Conservation (phyloP, 805 yeast species). For the Kregervanrija pseudodelftensis region DNA sequence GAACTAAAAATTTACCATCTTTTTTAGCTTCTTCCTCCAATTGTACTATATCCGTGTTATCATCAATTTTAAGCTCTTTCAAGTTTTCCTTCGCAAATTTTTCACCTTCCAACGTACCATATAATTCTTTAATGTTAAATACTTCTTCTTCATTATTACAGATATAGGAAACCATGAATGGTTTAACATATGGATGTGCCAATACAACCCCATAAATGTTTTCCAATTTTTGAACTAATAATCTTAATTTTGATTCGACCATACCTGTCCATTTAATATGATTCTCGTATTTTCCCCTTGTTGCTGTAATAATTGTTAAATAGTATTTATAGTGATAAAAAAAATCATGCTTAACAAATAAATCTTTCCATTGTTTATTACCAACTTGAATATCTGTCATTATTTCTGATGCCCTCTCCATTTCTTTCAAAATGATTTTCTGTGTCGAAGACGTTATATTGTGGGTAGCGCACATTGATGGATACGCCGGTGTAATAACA, state of each 20-base stretch:
- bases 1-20: conserved; percentile 31
- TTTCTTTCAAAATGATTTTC: conserved; percentile 70
- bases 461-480: conserved; percentile 99
- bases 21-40: conserved; percentile 20
- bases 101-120: conserved; percentile 56
- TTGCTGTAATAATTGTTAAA: conserved; percentile 71
- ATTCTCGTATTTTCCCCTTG: conserved; percentile 68
- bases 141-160: conserved; percentile 36
- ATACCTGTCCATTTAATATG: conserved; percentile 89
- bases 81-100: conserved; percentile 29
- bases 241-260: conserved; percentile 81
- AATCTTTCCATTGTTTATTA: conserved; percentile 61
- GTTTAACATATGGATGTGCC: conserved; percentile 88
- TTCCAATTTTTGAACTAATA: conserved; percentile 80
- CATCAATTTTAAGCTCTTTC: conserved; percentile 25
- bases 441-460: conserved; percentile 88
- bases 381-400: conserved; percentile 63
- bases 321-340: conserved; percentile 83
- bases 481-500: conserved; percentile 95
- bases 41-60: conserved; percentile 23
- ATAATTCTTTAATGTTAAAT: conserved; percentile 27
- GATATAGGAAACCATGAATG: conserved; percentile 48
- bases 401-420: conserved; percentile 66
- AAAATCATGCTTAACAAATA: conserved; percentile 74
- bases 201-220: conserved; percentile 62